phyloP scores from a whole-genome alignment of 257 asterid genomes.

The Solanum okadae region DNA sequence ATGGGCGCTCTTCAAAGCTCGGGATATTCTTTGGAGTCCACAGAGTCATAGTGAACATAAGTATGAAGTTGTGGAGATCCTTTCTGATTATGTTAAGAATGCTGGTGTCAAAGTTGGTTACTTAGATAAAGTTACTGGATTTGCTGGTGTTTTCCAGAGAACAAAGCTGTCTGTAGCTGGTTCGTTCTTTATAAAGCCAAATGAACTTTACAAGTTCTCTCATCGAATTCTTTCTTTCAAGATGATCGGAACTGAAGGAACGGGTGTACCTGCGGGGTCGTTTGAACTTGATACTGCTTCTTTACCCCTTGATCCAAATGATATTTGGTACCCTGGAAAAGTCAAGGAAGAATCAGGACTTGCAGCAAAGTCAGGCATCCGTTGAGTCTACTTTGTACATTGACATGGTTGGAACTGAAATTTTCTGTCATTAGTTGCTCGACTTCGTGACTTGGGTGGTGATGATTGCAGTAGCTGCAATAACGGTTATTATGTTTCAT shows the following conservation, averaged over 20 bases:
- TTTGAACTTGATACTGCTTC: conserved; percentile 80
- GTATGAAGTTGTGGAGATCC: conserved; percentile 61
- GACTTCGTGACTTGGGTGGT: no score
- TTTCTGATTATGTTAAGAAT: conserved; percentile 29
- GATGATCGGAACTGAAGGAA: conserved; percentile 49
- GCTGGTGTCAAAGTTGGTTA: conserved; percentile 36
- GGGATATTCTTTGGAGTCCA: conserved; percentile 58
- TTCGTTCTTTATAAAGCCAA: conserved; percentile 20
- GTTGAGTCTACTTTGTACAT: background rate
- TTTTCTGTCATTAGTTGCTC: background rate
- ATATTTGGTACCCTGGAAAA: conserved; percentile 30
- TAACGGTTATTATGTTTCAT: background rate
- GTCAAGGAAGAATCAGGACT: background rate
- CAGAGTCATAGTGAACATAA: conserved; percentile 19
- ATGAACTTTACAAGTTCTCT: conserved; percentile 47
- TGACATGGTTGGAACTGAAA: background rate
- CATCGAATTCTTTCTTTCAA: conserved; percentile 36
- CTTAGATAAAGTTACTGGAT: conserved; percentile 49
- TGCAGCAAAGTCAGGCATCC: background rate
- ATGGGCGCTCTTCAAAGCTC: conserved; percentile 65
- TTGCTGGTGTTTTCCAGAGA: conserved; percentile 45
- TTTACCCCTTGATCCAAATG: conserved; percentile 38
- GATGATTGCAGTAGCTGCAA: background rate
- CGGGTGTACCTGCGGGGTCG: conserved; percentile 57
- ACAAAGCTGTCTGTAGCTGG: conserved; percentile 1